Conservation (phyloP, 306 rosid species). For the Erythrophleum fordii region DNA sequence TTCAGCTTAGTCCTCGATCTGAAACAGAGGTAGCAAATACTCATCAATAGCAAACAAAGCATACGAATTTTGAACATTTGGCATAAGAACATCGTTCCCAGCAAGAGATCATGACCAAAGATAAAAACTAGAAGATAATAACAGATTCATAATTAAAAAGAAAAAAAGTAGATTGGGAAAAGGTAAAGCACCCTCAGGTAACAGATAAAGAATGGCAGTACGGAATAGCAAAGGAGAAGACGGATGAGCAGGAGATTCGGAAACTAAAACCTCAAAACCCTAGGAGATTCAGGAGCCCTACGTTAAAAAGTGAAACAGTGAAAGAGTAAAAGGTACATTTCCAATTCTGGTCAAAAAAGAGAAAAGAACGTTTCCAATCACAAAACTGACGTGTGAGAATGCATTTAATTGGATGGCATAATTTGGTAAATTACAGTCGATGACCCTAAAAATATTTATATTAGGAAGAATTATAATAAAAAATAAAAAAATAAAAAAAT, state of each 20-base stretch:
- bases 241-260: not conserved
- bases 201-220: not conserved
- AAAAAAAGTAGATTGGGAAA: not conserved
- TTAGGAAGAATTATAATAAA: too few relatives aligned
- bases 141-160: not conserved
- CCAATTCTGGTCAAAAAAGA: too few relatives aligned
- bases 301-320: too few relatives aligned
- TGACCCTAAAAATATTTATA: too few relatives aligned
- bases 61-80: not conserved
- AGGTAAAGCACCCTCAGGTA: not conserved
- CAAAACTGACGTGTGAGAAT: too few relatives aligned
- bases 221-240: not conserved
- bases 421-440: too few relatives aligned
- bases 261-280: not conserved
- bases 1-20: conserved; percentile 21
- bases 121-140: not conserved
- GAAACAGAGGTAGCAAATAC: not conserved
- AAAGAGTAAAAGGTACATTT: too few relatives aligned
- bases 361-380: too few relatives aligned
- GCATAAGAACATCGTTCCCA: not conserved
- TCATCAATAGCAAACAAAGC: not conserved
- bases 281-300: too few relatives aligned
- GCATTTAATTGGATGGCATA: too few relatives aligned
- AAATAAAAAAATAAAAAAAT: too few relatives aligned
- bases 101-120: not conserved